Base-by-base conservation (phyloP, 2,329 filamentous ascomycete species). In the Xylaria sp. region DNA sequence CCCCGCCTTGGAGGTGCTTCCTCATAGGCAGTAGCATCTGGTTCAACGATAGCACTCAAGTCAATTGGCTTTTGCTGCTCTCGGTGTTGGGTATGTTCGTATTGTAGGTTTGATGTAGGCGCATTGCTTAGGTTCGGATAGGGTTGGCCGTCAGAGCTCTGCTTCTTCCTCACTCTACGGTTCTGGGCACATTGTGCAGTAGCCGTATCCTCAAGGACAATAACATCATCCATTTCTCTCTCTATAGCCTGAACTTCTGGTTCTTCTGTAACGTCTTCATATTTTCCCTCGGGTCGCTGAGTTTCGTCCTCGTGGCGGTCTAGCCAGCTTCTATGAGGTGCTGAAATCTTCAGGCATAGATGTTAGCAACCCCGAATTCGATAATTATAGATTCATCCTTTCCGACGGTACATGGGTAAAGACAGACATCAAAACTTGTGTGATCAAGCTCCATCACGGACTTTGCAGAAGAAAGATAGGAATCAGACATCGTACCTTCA, bases 401-500 rank as follows among this genome's bases (percentile, higher is more conserved):
- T 25, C 11, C 2, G 13, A 49, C 11, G 3, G 6, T 38, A 22
- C 17, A 36, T 1, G 10, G 7, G 6, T 15, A 22, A 3, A 5
- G 11, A 5, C 11, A 33, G n/a, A n/a, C 17, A 5, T 3, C 3
- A 54, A 51, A 1, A 10, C 7, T 45, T 39, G 7, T 39, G 7
- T 27, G 17, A 20, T 5, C 47, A 5, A 22, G 20, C 27, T 9
- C 33, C 10, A 20, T 29, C 9, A 5, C 3, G n/a, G 4, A 22
- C 20, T 29, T 22, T 17, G 10, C 9, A 0, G 36, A 15, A 25
- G 33, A 31, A 15, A 17, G 1, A 22, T 29, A 29, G 31, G 22
- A 53, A 25, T 38, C 2, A 5, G 2, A 31, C 13, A 47, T 39
- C 65, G 36, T 64, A 67, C 65, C 56, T 56, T 15, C 4, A 45